These are phyloP conservation scores for Alternaria hordeiaustralica DNA, from an alignment of 2,329 filamentous ascomycete species.

Conservation along the genomic window DNA sequence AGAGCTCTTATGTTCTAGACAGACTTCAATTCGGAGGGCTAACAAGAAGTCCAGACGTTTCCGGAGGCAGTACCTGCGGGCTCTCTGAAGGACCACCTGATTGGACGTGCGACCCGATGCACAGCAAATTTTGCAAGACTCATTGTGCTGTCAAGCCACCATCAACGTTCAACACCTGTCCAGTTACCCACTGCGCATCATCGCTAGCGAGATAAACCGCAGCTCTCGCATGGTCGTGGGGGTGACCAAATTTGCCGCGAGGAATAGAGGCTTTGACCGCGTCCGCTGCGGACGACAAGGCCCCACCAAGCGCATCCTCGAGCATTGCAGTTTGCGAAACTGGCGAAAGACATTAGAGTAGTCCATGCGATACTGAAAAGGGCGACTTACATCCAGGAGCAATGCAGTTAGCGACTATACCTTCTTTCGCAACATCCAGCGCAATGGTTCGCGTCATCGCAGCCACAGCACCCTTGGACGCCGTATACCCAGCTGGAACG, in stretches of 20 bases:
- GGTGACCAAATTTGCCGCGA: conserved; percentile 31
- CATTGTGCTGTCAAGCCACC: neutral
- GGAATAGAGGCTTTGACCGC: conserved; percentile 18
- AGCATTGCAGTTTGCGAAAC: conserved; percentile 46
- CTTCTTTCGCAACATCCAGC: conserved; percentile 51
- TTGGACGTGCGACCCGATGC: neutral
- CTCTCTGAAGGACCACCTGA: too few species aligned
- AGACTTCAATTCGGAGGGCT: neutral
- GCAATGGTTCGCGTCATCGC: conserved; percentile 56
- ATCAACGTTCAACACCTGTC: conserved; percentile 13
- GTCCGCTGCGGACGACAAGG: conserved; percentile 14
- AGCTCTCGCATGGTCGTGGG: conserved; percentile 33
- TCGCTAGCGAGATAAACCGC: conserved; percentile 54
- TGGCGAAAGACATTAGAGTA: conserved; percentile 10
- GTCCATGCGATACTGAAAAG: neutral
- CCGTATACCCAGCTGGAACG: conserved; percentile 50
- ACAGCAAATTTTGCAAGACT: neutral
- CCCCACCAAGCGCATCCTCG: conserved; percentile 19
- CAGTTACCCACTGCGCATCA: conserved; percentile 54
- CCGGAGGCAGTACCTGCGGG: too few species aligned
- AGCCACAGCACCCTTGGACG: conserved; percentile 56
- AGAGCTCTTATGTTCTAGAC: neutral
- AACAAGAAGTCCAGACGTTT: neutral
- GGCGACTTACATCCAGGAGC: conserved; percentile 12
- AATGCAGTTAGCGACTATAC: conserved; percentile 40